These are phyloP conservation scores for Nitzschia inconspicua DNA, from an alignment of 108 stramenopile genomes.

Conservation along the genomic window DNA sequence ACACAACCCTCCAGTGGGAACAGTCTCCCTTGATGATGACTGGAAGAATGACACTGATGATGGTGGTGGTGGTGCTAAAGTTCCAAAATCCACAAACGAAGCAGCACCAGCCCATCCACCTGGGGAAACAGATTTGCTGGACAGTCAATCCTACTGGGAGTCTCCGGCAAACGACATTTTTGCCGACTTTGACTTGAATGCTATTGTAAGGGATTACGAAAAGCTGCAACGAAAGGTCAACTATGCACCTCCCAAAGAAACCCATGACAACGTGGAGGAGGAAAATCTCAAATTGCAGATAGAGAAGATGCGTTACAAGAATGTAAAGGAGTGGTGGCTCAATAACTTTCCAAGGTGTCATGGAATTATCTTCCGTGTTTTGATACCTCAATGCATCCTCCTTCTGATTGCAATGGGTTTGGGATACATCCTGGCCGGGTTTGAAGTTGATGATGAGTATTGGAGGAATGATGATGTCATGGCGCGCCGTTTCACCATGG, in stretches of 20 bases:
- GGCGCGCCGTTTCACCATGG: slow-evolving; percentile 3
- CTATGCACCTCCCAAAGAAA: not conserved
- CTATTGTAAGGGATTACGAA: slow-evolving; percentile 1
- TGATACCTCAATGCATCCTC: slow-evolving; percentile 30
- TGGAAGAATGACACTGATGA: too few species aligned
- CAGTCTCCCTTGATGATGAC: too few species aligned
- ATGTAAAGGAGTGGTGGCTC: not conserved
- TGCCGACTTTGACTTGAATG: slow-evolving; percentile 1
- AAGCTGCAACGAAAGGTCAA: not conserved
- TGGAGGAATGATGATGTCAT: slow-evolving; percentile 27
- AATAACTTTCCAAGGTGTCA: slow-evolving; percentile 20
- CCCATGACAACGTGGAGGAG: not conserved
- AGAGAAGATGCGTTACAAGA: not conserved
- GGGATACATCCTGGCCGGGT: slow-evolving; percentile 16
- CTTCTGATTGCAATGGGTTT: slow-evolving; percentile 16
- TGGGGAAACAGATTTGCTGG: too few species aligned
- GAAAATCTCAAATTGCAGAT: too few species aligned
- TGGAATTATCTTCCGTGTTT: slow-evolving; percentile 21
- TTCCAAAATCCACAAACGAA: too few species aligned
- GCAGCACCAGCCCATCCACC: too few species aligned
- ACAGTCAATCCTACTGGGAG: not conserved
- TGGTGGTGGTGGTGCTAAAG: too few species aligned
- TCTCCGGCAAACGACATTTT: not conserved
- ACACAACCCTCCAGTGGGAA: too few species aligned
- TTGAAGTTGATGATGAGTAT: slow-evolving; percentile 26